Conservation (phyloP, 352 stramenopile species). For the Pythium diclinum region DNA sequence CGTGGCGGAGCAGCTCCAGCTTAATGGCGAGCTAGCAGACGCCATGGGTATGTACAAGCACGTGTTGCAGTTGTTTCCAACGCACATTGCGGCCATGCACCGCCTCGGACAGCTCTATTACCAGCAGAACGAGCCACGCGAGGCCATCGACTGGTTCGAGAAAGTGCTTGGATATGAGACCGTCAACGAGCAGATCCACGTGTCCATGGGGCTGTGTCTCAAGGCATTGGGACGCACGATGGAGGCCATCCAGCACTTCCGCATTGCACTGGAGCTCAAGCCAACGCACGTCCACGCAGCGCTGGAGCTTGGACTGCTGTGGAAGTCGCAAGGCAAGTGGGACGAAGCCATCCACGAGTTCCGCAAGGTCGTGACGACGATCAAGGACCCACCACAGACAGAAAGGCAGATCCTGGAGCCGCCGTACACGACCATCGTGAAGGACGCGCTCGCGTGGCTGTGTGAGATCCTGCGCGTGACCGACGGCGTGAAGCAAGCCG, state of each 20-base stretch:
- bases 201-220: conserved; percentile 52
- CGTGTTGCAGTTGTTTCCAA: conserved; percentile 52
- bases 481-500: conserved; percentile 42
- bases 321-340: conserved; percentile 47
- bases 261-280: conserved; percentile 45
- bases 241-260: conserved; percentile 51
- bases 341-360: conserved; percentile 57
- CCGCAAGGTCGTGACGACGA: conserved; percentile 36
- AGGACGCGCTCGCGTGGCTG: conserved; percentile 37
- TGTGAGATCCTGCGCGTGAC: conserved; percentile 55
- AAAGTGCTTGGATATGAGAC: neutral
- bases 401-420: conserved; percentile 9
- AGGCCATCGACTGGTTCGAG: conserved; percentile 26
- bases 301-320: conserved; percentile 51
- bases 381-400: conserved; percentile 16
- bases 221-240: conserved; percentile 33
- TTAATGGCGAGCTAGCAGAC: conserved; percentile 24
- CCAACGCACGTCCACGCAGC: conserved; percentile 41
- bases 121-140: conserved; percentile 33
- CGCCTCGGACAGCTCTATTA: conserved; percentile 45
- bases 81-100: conserved; percentile 46
- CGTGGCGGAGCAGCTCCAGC: conserved; percentile 37
- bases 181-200: conserved; percentile 27
- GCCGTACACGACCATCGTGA: conserved; percentile 29
- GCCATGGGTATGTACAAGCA: conserved; percentile 46